A percentile compares a stretch with the other conserved stretches of the same genome.
Evolutionary conservation across 306 rosid genomes (phyloP).

Genomic region (Cajanus cajan): DNA sequence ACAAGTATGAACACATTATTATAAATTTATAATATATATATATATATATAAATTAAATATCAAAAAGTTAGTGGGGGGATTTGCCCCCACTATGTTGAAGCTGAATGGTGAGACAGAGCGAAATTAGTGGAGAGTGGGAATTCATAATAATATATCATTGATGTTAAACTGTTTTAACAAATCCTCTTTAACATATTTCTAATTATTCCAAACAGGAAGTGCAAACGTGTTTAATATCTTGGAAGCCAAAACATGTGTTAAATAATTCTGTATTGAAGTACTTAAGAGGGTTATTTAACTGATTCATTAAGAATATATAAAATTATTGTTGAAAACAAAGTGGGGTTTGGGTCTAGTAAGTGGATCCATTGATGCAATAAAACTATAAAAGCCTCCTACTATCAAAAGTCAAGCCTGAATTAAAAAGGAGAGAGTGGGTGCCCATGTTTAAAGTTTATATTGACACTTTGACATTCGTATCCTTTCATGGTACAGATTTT

Average conservation of each 20-base stretch:
- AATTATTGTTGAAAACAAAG: constrained; percentile 33
- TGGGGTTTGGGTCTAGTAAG: constrained; percentile 47
- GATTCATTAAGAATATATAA: constrained; percentile 18
- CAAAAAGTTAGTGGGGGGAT: no score
- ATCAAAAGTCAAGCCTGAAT: constrained; percentile 47
- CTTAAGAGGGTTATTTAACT: background rate
- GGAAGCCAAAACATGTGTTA: background rate
- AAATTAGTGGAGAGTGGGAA: constrained; percentile 36
- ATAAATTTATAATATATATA: no score
- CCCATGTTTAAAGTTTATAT: constrained; percentile 31
- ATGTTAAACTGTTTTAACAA: background rate
- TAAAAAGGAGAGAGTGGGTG: constrained; percentile 42
- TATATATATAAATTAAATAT: no score
- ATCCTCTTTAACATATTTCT: background rate
- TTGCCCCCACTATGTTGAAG: no score
- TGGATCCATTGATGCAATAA: constrained; percentile 51
- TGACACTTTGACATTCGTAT: constrained; percentile 34
- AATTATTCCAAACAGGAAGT: background rate
- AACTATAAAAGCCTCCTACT: constrained; percentile 45
- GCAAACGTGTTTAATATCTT: background rate
- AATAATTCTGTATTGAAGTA: background rate
- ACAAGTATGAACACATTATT: no score
- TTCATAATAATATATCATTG: constrained; percentile 21
- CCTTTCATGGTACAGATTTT: background rate
- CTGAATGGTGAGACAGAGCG: no score